Percentiles rank a stretch among this genome's conserved stretches.
Conservation (phyloP, 2,329 filamentous ascomycete species). For the Trichoderma gracile region DNA sequence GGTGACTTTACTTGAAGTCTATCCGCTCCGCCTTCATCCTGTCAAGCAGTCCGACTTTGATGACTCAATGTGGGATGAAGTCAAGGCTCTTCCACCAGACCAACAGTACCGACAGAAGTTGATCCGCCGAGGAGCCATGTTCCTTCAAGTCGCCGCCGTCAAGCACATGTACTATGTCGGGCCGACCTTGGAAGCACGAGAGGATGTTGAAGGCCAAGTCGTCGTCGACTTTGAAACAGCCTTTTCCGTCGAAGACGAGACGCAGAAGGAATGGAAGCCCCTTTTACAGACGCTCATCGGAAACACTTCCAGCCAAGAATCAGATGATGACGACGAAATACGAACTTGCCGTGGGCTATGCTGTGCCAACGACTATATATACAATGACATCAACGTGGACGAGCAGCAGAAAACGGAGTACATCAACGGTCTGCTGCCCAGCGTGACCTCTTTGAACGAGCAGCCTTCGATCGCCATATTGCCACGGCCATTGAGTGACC, state of each 20-base stretch:
- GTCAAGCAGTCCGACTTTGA: neutral
- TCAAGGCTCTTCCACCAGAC: neutral
- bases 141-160: slow-evolving; percentile 28
- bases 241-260: neutral
- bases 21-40: slow-evolving; percentile 31
- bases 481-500: slow-evolving; percentile 9
- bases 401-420: slow-evolving; percentile 8
- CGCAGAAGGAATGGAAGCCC: slow-evolving; percentile 6
- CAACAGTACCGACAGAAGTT: slow-evolving; percentile 27
- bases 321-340: neutral
- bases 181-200: neutral
- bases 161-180: slow-evolving; percentile 35
- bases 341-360: neutral
- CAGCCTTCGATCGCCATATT: slow-evolving; percentile 6
- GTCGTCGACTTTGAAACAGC: slow-evolving; percentile 24
- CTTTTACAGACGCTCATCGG: neutral
- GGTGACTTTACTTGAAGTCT: slow-evolving; percentile 32
- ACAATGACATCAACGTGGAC: slow-evolving; percentile 15
- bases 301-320: neutral
- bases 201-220: slow-evolving; percentile 24
- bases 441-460: neutral
- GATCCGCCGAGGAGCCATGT: slow-evolving; percentile 30
- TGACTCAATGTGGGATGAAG: neutral
- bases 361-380: neutral
- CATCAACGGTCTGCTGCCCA: slow-evolving; percentile 7